Evolutionary conservation across 1,284 basidiomycete genomes (phyloP).

Genomic region (Puccinia novopanici): DNA sequence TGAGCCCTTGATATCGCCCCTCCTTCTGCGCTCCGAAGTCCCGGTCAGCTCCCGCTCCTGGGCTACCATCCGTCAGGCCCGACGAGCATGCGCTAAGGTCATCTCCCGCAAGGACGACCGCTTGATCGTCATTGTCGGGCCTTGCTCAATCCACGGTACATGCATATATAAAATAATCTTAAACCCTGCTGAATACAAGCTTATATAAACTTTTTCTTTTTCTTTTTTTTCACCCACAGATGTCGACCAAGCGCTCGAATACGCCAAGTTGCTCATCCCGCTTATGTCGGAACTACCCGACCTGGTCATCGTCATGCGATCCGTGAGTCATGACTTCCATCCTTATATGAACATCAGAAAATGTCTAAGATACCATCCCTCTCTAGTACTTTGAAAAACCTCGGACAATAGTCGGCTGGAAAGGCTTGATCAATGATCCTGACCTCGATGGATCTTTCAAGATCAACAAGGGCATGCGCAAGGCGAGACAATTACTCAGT

Average conservation of each 20-base stretch:
- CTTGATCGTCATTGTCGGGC: conserved; percentile 87
- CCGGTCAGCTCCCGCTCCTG: conserved; percentile 63
- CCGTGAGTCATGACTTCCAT: conserved; percentile 57
- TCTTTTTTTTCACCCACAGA: conserved; percentile 59
- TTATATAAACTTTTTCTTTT: too few relatives aligned
- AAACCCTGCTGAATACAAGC: too few relatives aligned
- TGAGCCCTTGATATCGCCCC: conserved; percentile 88
- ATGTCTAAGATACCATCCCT: too few relatives aligned
- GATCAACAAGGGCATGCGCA: conserved; percentile 94
- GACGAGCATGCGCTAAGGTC: conserved; percentile 74
- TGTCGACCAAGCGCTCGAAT: conserved; percentile 82
- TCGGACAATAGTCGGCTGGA: conserved; percentile 96
- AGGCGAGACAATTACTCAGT: conserved; percentile 81
- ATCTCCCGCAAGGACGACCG: conserved; percentile 81
- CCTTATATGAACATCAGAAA: too few relatives aligned
- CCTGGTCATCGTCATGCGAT: conserved; percentile 88
- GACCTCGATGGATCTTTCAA: conserved; percentile 78
- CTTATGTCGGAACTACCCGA: conserved; percentile 69
- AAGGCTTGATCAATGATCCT: conserved; percentile 95
- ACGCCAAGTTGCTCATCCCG: conserved; percentile 74
- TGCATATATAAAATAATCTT: background rate
- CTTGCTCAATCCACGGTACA: conserved; percentile 82
- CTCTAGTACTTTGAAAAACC: conserved; percentile 68
- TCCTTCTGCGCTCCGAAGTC: conserved; percentile 81
- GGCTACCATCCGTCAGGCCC: conserved; percentile 74